Evolutionary conservation across 352 stramenopile genomes (phyloP), one percentile per base, ranked within the genome.

Genomic region (Achlya hypogyna): DNA sequence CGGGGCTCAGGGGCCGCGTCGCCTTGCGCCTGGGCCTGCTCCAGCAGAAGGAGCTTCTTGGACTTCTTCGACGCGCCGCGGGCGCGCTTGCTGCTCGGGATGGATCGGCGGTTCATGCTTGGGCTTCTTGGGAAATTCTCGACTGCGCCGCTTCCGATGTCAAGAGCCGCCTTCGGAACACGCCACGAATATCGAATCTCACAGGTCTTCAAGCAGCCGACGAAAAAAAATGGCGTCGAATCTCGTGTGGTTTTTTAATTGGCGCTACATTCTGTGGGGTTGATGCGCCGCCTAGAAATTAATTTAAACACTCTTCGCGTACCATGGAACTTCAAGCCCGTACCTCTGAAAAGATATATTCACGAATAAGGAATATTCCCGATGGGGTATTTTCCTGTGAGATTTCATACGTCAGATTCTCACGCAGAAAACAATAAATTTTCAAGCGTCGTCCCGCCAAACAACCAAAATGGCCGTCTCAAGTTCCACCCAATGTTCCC

Each of bases 51-150:
- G 22, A 64, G 29, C 29, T 64, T 64, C 35, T 64, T 64, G 28
- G 25, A 51, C 42, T 64, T 64, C 28, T 64, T 64, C 29, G 29
- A 6, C 23, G 29, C 14, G 22, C 35, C 35, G 42, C 56, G 56
- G 42, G 31, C 35, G 12, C 56, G 56, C 29, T 64, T 64, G 56
- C 56, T 64, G 56, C 56, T 64, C 35, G 23, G 29, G 56, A 64
- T 64, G 23, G 29, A 20, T 59, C 56, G 56, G 8, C 8, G 20
- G 29, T 64, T 64, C 29, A 20, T 31, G 4, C 38, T 45, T 45
- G 38, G 38, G 38, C 38, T 45, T 45, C 12, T 10, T 45, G 38
- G 38, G 38, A 45, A n/a, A 45, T 45, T 45, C 38, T 45, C 38
- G 38, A 45, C 38, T 45, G 38, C 38, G 38, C 1, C 38, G 38